A percentile compares a stretch with the other conserved stretches of the same genome.
Conservation (phyloP, 2,329 filamentous ascomycete species). For the Phaeosphaeriaceae sp. region DNA sequence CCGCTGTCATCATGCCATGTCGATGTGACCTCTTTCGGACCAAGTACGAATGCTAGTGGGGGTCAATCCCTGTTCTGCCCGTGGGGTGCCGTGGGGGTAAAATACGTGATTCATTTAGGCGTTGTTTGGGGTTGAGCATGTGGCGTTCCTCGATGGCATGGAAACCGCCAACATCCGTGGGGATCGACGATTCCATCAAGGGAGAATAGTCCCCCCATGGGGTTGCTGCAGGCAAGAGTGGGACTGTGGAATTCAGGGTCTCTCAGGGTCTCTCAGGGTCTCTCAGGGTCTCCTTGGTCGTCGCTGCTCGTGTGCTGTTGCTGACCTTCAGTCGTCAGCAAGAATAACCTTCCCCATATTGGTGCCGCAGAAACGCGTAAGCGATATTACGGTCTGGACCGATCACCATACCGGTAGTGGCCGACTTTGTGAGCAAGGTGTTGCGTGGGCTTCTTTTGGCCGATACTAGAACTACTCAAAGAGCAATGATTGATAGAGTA, state of each 20-base stretch:
- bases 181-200: conserved; percentile 24
- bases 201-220: conserved; percentile 20
- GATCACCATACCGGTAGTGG: neutral
- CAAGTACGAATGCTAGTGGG: conserved; percentile 13
- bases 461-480: neutral
- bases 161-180: conserved; percentile 6
- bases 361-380: no score
- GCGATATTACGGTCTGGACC: no score
- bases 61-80: conserved; percentile 22
- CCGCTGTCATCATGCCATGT: conserved; percentile 9
- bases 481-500: neutral
- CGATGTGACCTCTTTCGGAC: conserved; percentile 8
- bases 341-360: no score
- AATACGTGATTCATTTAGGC: conserved; percentile 39
- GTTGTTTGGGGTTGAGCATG: conserved; percentile 22
- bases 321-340: no score
- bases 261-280: conserved; percentile 12
- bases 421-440: neutral
- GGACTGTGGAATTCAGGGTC: conserved; percentile 17
- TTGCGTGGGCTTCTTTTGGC: neutral
- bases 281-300: neutral
- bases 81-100: conserved; percentile 33
- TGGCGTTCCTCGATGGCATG: conserved; percentile 4
- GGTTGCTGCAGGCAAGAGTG: conserved; percentile 16
- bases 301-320: neutral